Percentiles rank a stretch among this genome's conserved stretches.
These are phyloP conservation scores for Aspergillus nidulans DNA, from an alignment of 495 filamentous ascomycete genomes.

Conservation along the genomic window DNA sequence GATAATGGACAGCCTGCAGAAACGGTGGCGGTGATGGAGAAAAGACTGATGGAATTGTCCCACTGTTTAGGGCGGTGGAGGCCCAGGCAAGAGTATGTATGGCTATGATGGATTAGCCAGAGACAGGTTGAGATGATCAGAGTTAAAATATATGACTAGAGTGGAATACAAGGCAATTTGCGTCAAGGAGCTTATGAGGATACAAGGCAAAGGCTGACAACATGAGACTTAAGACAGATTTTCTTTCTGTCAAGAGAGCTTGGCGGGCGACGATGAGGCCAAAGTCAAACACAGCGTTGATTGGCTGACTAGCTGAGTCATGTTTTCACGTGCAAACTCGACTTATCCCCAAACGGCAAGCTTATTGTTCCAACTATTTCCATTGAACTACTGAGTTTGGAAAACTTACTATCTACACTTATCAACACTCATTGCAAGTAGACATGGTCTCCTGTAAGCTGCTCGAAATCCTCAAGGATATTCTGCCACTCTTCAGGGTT, in stretches of 20 bases:
- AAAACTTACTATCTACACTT: too few relatives aligned
- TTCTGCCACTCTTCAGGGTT: slow-evolving; percentile 42
- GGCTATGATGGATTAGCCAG: not conserved
- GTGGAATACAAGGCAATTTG: not conserved
- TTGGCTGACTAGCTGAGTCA: slow-evolving; percentile 19
- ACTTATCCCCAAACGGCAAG: not conserved
- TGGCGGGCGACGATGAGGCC: slow-evolving; percentile 22
- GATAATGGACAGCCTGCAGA: slow-evolving; percentile 2
- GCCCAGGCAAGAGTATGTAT: not conserved
- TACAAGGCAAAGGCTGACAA: not conserved
- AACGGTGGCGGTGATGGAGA: slow-evolving; percentile 4
- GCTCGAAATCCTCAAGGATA: slow-evolving; percentile 42
- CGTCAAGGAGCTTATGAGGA: not conserved
- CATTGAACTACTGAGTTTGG: too few relatives aligned
- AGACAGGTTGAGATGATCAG: not conserved
- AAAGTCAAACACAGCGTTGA: slow-evolving; percentile 10
- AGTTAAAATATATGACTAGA: not conserved
- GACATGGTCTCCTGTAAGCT: slow-evolving; percentile 40
- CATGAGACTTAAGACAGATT: slow-evolving; percentile 3
- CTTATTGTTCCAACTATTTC: too few relatives aligned
- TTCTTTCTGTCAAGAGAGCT: slow-evolving; percentile 13
- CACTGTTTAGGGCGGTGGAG: slow-evolving; percentile 6
- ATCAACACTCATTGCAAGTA: not conserved
- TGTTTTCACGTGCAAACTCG: not conserved
- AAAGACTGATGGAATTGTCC: not conserved